Conservation (phyloP, 768 basidiomycete species). For the Psilocybe cubensis region DNA sequence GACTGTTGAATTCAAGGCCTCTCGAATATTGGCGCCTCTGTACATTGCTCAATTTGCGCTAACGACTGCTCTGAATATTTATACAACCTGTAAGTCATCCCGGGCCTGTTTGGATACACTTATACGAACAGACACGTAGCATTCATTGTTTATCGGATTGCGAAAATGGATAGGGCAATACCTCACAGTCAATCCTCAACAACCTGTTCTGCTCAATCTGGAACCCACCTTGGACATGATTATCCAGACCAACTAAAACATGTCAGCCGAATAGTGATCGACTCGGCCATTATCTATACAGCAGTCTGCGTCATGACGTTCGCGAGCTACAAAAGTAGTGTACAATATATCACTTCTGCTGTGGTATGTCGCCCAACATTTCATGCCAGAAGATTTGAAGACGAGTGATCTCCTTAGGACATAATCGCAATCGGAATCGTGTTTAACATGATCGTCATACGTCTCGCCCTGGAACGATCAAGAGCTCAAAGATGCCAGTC, state of each 20-base stretch:
- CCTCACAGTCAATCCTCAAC: background rate
- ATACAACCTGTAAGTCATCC: conserved; percentile 5
- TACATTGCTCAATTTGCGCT: conserved; percentile 7
- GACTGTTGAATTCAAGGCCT: conserved; percentile 4
- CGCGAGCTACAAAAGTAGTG: conserved; percentile 10
- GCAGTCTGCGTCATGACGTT: conserved; percentile 2
- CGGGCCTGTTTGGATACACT: no score
- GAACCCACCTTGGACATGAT: background rate
- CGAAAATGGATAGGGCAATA: background rate
- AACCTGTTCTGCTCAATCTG: background rate
- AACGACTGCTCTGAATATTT: conserved; percentile 7
- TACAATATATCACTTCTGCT: conserved; percentile 10
- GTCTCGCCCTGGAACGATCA: background rate
- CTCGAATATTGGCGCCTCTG: background rate
- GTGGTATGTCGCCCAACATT: background rate
- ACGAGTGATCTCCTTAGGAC: background rate
- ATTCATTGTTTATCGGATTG: conserved; percentile 8
- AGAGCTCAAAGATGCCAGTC: background rate
- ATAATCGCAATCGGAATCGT: conserved; percentile 9
- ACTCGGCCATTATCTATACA: conserved; percentile 13
- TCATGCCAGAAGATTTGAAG: no score
- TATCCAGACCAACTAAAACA: background rate
- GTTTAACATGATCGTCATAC: conserved; percentile 9
- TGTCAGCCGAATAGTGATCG: background rate
- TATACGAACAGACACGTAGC: background rate